Evolutionary conservation across 2,329 filamentous ascomycete genomes (phyloP).

Genomic region (Ophiostoma australiae): DNA sequence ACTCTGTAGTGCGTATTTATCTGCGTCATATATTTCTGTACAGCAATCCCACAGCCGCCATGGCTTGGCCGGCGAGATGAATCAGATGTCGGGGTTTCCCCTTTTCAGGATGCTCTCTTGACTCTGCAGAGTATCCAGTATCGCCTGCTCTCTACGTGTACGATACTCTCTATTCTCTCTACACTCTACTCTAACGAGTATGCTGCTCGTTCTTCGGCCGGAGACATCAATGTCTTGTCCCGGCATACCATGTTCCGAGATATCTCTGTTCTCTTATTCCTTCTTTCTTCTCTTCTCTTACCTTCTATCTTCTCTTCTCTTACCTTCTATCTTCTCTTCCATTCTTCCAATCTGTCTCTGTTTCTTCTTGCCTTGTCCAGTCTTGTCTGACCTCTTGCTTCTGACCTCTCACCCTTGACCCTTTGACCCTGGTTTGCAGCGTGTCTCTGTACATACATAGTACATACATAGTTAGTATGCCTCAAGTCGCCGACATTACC

Average conservation of each 20-base stretch:
- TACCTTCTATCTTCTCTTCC: background rate
- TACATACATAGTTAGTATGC: too few species aligned
- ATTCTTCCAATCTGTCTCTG: background rate
- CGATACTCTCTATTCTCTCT: too few species aligned
- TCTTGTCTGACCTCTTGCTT: background rate
- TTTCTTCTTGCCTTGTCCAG: background rate
- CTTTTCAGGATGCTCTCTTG: background rate
- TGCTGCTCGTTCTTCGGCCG: background rate
- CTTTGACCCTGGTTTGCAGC: background rate
- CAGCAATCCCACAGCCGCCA: background rate
- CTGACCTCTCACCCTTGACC: too few species aligned
- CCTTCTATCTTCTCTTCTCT: background rate
- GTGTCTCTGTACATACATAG: background rate
- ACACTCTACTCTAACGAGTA: too few species aligned
- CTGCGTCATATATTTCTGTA: background rate
- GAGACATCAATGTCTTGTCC: background rate
- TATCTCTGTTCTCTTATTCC: too few species aligned
- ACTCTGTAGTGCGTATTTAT: too few species aligned
- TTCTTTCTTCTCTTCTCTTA: background rate
- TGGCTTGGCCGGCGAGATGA: background rate
- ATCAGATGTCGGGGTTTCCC: background rate
- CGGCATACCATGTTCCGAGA: background rate
- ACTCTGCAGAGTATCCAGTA: background rate
- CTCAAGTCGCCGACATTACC: constrained; percentile 19
- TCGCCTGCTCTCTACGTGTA: background rate